Evolutionary conservation across 345 rosid species (phyloP).

Genomic region (Psidium guajava): DNA sequence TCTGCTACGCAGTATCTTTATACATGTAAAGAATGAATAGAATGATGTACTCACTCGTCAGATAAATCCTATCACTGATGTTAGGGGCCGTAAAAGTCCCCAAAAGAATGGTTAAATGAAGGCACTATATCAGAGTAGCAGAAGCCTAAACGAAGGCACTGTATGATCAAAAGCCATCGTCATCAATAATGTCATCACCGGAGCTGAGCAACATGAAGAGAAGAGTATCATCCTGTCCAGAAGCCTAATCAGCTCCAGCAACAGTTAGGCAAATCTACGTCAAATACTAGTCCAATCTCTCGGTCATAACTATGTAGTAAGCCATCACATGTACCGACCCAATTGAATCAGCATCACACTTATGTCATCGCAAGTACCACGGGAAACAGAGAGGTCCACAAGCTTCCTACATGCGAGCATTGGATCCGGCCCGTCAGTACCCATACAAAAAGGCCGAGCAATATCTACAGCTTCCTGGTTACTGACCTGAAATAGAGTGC

Average conservation of each 20-base stretch:
- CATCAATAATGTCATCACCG: background rate
- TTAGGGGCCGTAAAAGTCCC: background rate
- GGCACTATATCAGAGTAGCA: background rate
- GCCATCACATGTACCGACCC: constrained; percentile 16
- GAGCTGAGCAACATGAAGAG: background rate
- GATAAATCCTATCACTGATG: background rate
- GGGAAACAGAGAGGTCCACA: constrained; percentile 48
- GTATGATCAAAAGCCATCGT: background rate
- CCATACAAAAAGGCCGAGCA: constrained; percentile 39
- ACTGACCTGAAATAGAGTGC: constrained; percentile 34
- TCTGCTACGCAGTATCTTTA: background rate
- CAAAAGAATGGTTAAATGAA: background rate
- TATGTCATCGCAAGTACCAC: constrained; percentile 68
- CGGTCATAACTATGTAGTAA: background rate
- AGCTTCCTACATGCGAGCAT: constrained; percentile 69
- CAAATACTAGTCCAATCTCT: background rate
- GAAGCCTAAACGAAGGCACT: background rate
- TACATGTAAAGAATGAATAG: background rate
- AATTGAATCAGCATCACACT: constrained; percentile 66
- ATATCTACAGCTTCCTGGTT: constrained; percentile 89
- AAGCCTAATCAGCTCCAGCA: background rate
- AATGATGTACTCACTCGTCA: background rate
- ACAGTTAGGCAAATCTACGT: background rate
- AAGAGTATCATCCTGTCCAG: background rate
- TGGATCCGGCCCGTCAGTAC: constrained; percentile 24